phyloP scores from a whole-genome alignment of 768 basidiomycete genomes.

The Tremella mesenterica region DNA sequence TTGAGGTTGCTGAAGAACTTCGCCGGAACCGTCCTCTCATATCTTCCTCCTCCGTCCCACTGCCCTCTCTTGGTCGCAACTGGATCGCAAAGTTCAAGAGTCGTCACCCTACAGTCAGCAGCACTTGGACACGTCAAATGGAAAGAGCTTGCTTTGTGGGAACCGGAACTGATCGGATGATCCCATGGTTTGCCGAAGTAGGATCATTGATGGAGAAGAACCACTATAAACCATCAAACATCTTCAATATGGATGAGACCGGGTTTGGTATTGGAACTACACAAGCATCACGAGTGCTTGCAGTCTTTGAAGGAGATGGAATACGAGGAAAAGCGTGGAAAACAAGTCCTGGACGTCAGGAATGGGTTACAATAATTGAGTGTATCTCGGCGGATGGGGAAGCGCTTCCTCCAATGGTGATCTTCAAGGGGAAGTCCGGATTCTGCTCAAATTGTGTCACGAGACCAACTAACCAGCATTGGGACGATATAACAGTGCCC shows the following conservation, averaged over 20 bases:
- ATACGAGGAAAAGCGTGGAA: background rate
- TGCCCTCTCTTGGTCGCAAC: background rate
- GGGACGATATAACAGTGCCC: no score
- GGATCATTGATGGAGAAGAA: background rate
- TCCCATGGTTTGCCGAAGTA: conserved; percentile 2
- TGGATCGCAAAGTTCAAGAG: background rate
- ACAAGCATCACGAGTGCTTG: conserved; percentile 1
- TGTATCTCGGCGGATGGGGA: background rate
- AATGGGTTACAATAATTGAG: background rate
- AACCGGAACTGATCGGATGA: no score
- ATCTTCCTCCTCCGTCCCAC: no score
- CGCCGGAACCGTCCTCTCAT: no score
- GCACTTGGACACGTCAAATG: background rate
- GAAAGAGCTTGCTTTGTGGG: no score
- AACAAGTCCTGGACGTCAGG: background rate
- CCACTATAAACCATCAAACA: background rate
- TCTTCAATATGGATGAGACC: conserved; percentile 7
- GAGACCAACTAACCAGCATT: no score
- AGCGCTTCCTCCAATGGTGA: background rate
- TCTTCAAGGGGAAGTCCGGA: background rate
- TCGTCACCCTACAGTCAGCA: background rate
- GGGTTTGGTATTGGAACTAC: conserved; percentile 2
- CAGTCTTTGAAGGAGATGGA: background rate
- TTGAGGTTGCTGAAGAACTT: background rate
- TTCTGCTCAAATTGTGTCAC: background rate